Evolutionary conservation across 2,329 filamentous ascomycete genomes (phyloP).

Genomic region (Aspergillus sp.): DNA sequence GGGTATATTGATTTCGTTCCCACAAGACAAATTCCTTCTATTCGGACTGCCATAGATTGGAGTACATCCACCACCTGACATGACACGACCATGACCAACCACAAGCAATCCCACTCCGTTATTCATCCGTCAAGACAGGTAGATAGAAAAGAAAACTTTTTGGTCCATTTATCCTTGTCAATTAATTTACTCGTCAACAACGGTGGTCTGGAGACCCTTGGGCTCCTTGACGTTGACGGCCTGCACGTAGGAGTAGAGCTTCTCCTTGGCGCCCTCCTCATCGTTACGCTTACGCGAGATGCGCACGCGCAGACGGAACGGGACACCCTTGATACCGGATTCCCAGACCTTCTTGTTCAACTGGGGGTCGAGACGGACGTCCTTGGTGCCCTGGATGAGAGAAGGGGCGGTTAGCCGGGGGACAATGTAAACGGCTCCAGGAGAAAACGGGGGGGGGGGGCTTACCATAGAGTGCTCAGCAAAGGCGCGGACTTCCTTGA

Average conservation of each 20-base stretch:
- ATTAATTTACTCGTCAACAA: conserved; percentile 58
- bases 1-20: too few relatives aligned
- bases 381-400: conserved; percentile 68
- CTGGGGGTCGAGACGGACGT: conserved; percentile 96
- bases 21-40: too few relatives aligned
- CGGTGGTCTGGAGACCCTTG: conserved; percentile 90
- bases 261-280: conserved; percentile 99
- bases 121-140: too few relatives aligned
- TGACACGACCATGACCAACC: too few relatives aligned
- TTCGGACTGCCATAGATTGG: too few relatives aligned
- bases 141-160: neutral
- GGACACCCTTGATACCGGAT: conserved; percentile 95
- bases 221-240: conserved; percentile 99
- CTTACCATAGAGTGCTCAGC: conserved; percentile 93
- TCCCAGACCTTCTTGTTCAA: conserved; percentile 99
- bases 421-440: neutral
- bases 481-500: conserved; percentile 99
- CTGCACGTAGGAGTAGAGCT: conserved; percentile 99
- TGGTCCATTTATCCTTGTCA: neutral
- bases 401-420: neutral
- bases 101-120: too few relatives aligned
- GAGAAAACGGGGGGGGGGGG: conserved; percentile 13
- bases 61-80: too few relatives aligned
- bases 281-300: conserved; percentile 99
- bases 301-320: conserved; percentile 93